Evolutionary conservation across 2,329 filamentous ascomycete genomes (phyloP).

Genomic region (Fusarium sacchari): DNA sequence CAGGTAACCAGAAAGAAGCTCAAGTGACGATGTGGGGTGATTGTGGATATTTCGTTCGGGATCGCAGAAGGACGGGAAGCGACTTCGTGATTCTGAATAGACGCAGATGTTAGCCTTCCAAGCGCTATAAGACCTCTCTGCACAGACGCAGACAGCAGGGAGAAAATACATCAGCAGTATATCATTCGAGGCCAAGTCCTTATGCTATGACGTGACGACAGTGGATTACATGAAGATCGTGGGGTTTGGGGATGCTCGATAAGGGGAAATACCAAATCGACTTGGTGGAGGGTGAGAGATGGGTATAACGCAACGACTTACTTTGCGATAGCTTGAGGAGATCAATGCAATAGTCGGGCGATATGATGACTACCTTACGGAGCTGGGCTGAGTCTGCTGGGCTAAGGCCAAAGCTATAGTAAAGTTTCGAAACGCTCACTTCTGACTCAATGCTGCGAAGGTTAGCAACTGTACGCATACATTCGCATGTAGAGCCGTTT

Average conservation of each 20-base stretch:
- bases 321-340: slow-evolving; percentile 22
- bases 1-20: slow-evolving; percentile 33
- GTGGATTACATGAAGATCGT: slow-evolving; percentile 28
- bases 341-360: slow-evolving; percentile 31
- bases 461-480: slow-evolving; percentile 35
- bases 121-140: slow-evolving; percentile 6
- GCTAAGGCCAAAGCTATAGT: slow-evolving; percentile 27
- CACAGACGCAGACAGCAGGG: not conserved
- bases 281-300: slow-evolving; percentile 1
- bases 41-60: slow-evolving; percentile 17
- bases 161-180: slow-evolving; percentile 9
- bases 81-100: slow-evolving; percentile 15
- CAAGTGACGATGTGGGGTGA: slow-evolving; percentile 28
- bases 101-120: slow-evolving; percentile 12
- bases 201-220: slow-evolving; percentile 40
- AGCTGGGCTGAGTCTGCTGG: slow-evolving; percentile 21
- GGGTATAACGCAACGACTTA: slow-evolving; percentile 24
- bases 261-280: slow-evolving; percentile 13
- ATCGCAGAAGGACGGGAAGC: slow-evolving; percentile 26
- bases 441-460: slow-evolving; percentile 33
- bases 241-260: slow-evolving; percentile 13
- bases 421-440: slow-evolving; percentile 33
- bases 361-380: slow-evolving; percentile 15
- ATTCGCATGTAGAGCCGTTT: slow-evolving; percentile 30
- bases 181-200: slow-evolving; percentile 33